A percentile compares a stretch with the other conserved stretches of the same genome.
Conservation (phyloP, 164 flowering plant genomes). For the Vitis cinerea region DNA sequence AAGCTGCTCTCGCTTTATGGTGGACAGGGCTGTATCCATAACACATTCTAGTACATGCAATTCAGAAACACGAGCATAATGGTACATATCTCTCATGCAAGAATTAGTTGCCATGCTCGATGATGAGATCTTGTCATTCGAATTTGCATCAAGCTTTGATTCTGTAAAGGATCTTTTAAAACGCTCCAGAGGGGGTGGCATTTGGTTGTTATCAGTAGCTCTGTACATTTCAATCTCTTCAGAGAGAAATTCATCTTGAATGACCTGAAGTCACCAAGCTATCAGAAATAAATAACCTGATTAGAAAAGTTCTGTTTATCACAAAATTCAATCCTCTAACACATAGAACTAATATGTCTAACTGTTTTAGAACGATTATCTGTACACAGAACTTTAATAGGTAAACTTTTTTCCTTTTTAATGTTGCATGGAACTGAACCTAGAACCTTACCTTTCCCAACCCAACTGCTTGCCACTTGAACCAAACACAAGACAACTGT, state of each 20-base stretch:
- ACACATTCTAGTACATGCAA: constrained; percentile 74
- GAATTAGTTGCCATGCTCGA: constrained; percentile 33
- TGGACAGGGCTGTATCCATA: constrained; percentile 70
- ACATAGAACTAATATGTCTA: no score
- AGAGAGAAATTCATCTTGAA: constrained; percentile 71
- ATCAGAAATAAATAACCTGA: no score
- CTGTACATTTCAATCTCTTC: constrained; percentile 61
- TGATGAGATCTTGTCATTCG: constrained; percentile 20
- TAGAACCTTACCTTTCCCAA: no score
- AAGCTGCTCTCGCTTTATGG: constrained; percentile 74
- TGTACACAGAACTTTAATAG: no score
- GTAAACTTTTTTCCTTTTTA: no score
- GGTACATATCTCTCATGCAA: constrained; percentile 86
- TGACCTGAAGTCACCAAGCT: constrained; percentile 37
- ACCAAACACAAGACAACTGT: no score
- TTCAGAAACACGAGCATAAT: constrained; percentile 90
- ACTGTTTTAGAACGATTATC: no score
- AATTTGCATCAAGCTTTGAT: constrained; percentile 21
- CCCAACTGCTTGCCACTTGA: no score
- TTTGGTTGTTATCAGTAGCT: constrained; percentile 44
- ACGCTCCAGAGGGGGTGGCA: constrained; percentile 66
- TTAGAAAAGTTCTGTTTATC: no score
- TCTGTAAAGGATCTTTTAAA: constrained; percentile 44
- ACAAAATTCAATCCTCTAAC: no score
- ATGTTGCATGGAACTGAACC: no score